Conservation (phyloP, 805 yeast species). For the Pichia thaimueangensis region DNA sequence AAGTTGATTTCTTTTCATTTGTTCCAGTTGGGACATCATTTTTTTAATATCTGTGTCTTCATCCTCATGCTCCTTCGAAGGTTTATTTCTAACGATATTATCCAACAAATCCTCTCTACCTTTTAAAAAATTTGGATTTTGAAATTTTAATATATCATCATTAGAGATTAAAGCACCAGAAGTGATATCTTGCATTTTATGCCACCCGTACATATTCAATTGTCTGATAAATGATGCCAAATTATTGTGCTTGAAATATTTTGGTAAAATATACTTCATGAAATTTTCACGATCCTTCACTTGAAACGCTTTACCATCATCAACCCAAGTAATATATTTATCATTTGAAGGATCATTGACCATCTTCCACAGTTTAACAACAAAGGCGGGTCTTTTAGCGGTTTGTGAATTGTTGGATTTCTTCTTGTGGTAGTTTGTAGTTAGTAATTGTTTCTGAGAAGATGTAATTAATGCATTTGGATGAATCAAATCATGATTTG, state of each 20-base stretch:
- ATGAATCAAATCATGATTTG: not conserved
- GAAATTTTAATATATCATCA: slow-evolving; percentile 88
- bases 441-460: too few relatives aligned
- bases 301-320: slow-evolving; percentile 79
- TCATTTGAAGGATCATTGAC: slow-evolving; percentile 72
- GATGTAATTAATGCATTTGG: not conserved
- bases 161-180: slow-evolving; percentile 59
- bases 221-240: slow-evolving; percentile 94
- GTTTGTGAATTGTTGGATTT: not conserved
- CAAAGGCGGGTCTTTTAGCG: slow-evolving; percentile 77
- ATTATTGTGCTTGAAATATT: slow-evolving; percentile 90
- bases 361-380: slow-evolving; percentile 92
- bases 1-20: slow-evolving; percentile 68
- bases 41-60: slow-evolving; percentile 41
- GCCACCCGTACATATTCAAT: slow-evolving; percentile 98
- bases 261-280: slow-evolving; percentile 78
- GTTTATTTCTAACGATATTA: slow-evolving; percentile 71
- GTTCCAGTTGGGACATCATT: slow-evolving; percentile 65
- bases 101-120: slow-evolving; percentile 83
- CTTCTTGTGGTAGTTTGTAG: too few relatives aligned
- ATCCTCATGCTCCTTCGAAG: slow-evolving; percentile 38
- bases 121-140: slow-evolving; percentile 68
- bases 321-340: slow-evolving; percentile 74
- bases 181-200: slow-evolving; percentile 88
- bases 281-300: slow-evolving; percentile 80